phyloP scores from a whole-genome alignment of 1,284 basidiomycete species.

The Neolentinus lepideus region DNA sequence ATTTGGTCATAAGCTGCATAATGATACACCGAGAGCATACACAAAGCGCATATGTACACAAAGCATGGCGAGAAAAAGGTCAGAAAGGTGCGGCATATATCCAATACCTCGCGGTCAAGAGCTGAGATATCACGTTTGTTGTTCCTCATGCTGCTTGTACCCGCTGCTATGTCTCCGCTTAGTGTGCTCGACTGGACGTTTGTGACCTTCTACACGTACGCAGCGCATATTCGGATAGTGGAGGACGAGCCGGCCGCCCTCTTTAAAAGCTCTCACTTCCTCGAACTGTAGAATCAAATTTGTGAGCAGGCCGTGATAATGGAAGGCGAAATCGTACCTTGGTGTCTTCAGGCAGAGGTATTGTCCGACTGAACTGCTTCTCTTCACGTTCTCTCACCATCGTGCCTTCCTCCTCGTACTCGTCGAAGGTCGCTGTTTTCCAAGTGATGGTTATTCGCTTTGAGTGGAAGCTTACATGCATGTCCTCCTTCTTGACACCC shows the following conservation, averaged over 20 bases:
- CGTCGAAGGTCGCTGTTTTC: constrained; percentile 47
- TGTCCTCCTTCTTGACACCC: constrained; percentile 60
- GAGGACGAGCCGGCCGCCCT: constrained; percentile 10
- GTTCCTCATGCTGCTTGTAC: background rate
- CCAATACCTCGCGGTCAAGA: too few relatives aligned
- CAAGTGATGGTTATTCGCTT: constrained; percentile 62
- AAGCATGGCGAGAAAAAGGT: background rate
- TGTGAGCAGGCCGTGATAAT: background rate
- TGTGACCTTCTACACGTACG: background rate
- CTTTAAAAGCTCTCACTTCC: constrained; percentile 11
- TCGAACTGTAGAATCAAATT: background rate
- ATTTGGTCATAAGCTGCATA: too few relatives aligned
- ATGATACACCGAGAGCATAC: background rate
- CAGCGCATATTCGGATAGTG: constrained; percentile 10
- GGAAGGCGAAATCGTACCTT: constrained; percentile 24
- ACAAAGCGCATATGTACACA: background rate
- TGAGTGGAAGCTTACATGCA: constrained; percentile 64
- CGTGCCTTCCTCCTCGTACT: constrained; percentile 53
- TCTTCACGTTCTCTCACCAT: constrained; percentile 53
- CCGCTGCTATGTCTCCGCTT: background rate
- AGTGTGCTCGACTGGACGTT: background rate
- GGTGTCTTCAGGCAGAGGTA: constrained; percentile 40
- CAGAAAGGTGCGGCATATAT: too few relatives aligned
- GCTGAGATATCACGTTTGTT: background rate
- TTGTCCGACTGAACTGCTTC: constrained; percentile 39